These are phyloP conservation scores for Lasiosphaeria miniovina DNA, from an alignment of 495 filamentous ascomycete genomes.

Conservation along the genomic window DNA sequence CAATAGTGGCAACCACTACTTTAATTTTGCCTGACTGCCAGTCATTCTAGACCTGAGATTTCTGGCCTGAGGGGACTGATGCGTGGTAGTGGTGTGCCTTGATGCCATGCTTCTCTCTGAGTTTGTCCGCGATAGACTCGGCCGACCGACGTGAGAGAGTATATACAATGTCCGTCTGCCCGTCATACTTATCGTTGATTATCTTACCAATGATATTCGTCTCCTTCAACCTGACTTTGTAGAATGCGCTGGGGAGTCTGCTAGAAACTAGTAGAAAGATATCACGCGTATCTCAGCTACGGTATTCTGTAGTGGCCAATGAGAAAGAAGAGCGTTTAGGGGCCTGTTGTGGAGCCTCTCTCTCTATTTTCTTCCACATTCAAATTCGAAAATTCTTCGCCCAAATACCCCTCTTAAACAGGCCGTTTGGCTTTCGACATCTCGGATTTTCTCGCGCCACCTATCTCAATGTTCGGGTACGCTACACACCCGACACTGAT, in stretches of 20 bases:
- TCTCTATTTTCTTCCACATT: too few relatives aligned
- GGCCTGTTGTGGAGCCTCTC: too few relatives aligned
- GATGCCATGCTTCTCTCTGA: conserved; percentile 59
- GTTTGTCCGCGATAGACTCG: conserved; percentile 70
- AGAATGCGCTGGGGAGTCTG: conserved; percentile 86
- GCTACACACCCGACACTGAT: too few relatives aligned
- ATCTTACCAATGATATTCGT: conserved; percentile 60
- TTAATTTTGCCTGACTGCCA: conserved; percentile 80
- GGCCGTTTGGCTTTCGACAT: too few relatives aligned
- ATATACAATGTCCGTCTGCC: conserved; percentile 90
- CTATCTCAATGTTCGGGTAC: too few relatives aligned
- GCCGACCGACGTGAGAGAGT: conserved; percentile 82
- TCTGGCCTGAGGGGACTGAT: conserved; percentile 60
- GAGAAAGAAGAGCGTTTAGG: too few relatives aligned
- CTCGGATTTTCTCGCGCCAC: too few relatives aligned
- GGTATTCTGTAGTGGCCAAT: too few relatives aligned
- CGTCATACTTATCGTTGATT: conserved; percentile 63
- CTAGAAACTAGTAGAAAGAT: too few relatives aligned
- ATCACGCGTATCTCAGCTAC: too few relatives aligned
- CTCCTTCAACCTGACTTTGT: conserved; percentile 66
- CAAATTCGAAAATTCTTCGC: too few relatives aligned
- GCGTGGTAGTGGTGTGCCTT: conserved; percentile 85
- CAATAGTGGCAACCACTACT: conserved; percentile 98
- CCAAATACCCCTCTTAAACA: too few relatives aligned
- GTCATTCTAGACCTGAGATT: conserved; percentile 62